Percentiles rank a stretch among this genome's conserved stretches.
phyloP scores from a whole-genome alignment of 805 yeast species.

The Candida piceae region DNA sequence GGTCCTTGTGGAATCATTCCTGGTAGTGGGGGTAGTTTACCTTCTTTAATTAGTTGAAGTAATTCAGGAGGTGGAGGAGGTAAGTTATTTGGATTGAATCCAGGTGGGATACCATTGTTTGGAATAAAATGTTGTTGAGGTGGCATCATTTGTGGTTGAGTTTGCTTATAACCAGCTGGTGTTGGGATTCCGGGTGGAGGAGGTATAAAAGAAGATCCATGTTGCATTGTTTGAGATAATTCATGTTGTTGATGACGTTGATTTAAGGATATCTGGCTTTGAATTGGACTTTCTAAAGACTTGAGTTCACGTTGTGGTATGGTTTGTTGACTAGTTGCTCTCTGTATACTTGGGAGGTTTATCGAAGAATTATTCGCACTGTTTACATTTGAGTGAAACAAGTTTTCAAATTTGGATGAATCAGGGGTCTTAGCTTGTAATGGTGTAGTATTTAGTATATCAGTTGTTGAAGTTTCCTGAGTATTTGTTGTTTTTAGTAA shows the following conservation, averaged over 20 bases:
- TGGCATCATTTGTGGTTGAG: conserved; percentile 5
- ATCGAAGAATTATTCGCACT: background rate
- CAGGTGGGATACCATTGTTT: conserved; percentile 3
- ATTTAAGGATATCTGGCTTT: no score
- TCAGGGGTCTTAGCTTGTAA: conserved; percentile 7
- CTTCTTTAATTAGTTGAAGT: conserved; percentile 23
- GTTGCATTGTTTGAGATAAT: no score
- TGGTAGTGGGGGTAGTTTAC: conserved; percentile 26
- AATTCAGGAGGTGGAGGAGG: conserved; percentile 29
- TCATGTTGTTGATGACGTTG: no score
- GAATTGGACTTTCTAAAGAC: no score
- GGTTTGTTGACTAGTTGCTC: no score
- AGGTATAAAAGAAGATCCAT: no score
- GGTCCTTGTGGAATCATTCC: conserved; percentile 13
- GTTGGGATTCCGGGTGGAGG: no score
- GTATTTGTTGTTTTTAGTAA: conserved; percentile 7
- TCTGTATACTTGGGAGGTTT: no score
- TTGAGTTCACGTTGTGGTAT: no score
- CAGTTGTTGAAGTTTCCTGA: background rate
- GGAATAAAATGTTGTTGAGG: background rate
- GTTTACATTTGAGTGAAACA: conserved; percentile 11
- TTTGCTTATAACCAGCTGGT: no score
- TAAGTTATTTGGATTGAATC: conserved; percentile 7
- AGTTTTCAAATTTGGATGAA: conserved; percentile 17
- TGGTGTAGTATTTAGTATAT: background rate